phyloP scores from a whole-genome alignment of 331 rosid genomes.

The Telfairia occidentalis region DNA sequence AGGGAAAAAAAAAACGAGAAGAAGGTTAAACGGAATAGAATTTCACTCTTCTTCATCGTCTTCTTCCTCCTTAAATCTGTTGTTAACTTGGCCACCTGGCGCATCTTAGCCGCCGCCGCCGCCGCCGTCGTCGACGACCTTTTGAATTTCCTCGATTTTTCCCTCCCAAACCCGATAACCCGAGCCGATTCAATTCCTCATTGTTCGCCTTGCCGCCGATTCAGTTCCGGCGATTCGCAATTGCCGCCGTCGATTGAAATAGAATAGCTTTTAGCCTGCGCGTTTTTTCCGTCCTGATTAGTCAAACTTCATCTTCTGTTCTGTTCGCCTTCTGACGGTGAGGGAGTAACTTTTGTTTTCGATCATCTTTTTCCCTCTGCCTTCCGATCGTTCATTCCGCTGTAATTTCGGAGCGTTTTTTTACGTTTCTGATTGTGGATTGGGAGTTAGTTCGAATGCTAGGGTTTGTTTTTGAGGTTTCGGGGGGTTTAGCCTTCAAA shows the following conservation, averaged over 20 bases:
- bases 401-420: conserved; percentile 23
- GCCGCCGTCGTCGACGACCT: conserved; percentile 5
- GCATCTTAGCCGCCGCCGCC: conserved; percentile 28
- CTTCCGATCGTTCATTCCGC: conserved; percentile 5
- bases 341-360: conserved; percentile 19
- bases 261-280: conserved; percentile 25
- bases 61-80: conserved; percentile 34
- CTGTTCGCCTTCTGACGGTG: conserved; percentile 21
- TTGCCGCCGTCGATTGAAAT: conserved; percentile 32
- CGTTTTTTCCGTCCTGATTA: conserved; percentile 19
- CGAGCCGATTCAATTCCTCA: neutral
- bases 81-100: conserved; percentile 31
- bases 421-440: conserved; percentile 31
- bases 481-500: conserved; percentile 43
- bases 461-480: conserved; percentile 29
- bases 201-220: conserved; percentile 29
- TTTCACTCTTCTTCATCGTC: conserved; percentile 22
- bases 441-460: conserved; percentile 24
- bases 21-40: conserved; percentile 53
- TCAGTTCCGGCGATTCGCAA: conserved; percentile 32
- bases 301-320: conserved; percentile 17
- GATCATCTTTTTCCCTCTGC: conserved; percentile 16
- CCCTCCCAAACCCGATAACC: conserved; percentile 15
- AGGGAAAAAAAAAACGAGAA: conserved; percentile 4
- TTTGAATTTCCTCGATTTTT: neutral